These are phyloP conservation scores for Xylaria grammica DNA, from an alignment of 495 filamentous ascomycete genomes.

Conservation along the genomic window DNA sequence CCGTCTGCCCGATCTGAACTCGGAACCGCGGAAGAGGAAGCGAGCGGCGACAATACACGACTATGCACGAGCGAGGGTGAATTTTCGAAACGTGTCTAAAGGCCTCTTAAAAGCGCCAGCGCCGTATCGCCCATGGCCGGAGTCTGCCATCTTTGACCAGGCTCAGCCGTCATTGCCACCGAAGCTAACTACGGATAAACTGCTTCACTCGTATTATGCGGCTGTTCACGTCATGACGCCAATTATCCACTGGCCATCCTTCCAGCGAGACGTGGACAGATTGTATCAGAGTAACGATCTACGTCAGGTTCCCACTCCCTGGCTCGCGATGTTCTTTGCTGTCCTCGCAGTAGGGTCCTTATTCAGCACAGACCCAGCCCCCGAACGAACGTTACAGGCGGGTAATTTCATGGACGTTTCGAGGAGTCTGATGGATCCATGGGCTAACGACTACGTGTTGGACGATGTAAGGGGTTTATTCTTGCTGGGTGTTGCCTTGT, in stretches of 20 bases:
- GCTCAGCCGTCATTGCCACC: conserved; percentile 71
- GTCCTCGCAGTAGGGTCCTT: conserved; percentile 84
- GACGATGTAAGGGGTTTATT: conserved; percentile 77
- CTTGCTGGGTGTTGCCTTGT: conserved; percentile 79
- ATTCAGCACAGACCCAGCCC: conserved; percentile 65
- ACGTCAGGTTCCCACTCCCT: conserved; percentile 68
- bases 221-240: conserved; percentile 81
- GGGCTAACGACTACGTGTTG: conserved; percentile 80
- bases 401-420: conserved; percentile 74
- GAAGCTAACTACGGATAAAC: conserved; percentile 70
- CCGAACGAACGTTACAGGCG: conserved; percentile 64
- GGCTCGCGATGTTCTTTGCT: conserved; percentile 82
- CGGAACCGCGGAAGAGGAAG: conserved; percentile 65
- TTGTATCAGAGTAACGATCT: conserved; percentile 72
- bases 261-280: conserved; percentile 74
- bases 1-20: conserved; percentile 72
- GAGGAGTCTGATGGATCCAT: conserved; percentile 73
- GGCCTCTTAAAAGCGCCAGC: conserved; percentile 85
- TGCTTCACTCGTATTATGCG: conserved; percentile 76
- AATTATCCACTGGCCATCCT: conserved; percentile 88
- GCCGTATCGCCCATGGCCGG: conserved; percentile 64
- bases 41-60: conserved; percentile 64
- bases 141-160: conserved; percentile 57
- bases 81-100: conserved; percentile 73
- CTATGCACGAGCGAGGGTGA: conserved; percentile 70